Conservation (phyloP, 352 stramenopile species). For the Blastocystis sp. region DNA sequence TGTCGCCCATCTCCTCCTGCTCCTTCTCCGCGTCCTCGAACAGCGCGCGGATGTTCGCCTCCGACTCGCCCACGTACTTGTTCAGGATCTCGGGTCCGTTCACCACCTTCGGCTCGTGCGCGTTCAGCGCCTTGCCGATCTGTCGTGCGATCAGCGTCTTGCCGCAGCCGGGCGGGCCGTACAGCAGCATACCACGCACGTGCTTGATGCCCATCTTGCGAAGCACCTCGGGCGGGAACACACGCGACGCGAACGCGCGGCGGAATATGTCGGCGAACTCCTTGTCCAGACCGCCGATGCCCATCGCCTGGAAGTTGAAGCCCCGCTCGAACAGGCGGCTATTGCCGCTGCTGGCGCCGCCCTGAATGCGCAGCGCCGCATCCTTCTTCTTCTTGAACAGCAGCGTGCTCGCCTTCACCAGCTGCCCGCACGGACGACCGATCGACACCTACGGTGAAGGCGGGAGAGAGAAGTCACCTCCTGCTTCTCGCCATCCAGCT, state of each 20-base stretch:
- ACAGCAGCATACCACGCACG: slow-evolving; percentile 89
- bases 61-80: slow-evolving; percentile 95
- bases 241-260: slow-evolving; percentile 91
- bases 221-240: slow-evolving; percentile 91
- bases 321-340: slow-evolving; percentile 69
- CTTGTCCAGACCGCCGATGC: slow-evolving; percentile 92
- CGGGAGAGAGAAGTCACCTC: too few relatives aligned
- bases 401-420: slow-evolving; percentile 64
- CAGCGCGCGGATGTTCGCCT: slow-evolving; percentile 96
- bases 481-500: slow-evolving; percentile 70
- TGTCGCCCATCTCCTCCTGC: slow-evolving; percentile 83
- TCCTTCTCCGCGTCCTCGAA: slow-evolving; percentile 88
- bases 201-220: slow-evolving; percentile 96
- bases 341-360: slow-evolving; percentile 64
- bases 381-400: slow-evolving; percentile 71
- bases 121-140: slow-evolving; percentile 94
- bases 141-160: slow-evolving; percentile 97
- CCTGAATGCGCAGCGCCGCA: slow-evolving; percentile 66
- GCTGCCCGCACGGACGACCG: slow-evolving; percentile 71
- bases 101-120: slow-evolving; percentile 86
- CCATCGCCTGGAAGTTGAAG: slow-evolving; percentile 71
- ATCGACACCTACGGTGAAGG: slow-evolving; percentile 21
- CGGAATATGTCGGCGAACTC: slow-evolving; percentile 97
- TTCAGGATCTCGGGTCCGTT: slow-evolving; percentile 98
- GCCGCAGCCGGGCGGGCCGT: slow-evolving; percentile 66